Evolutionary conservation across 106 monocot species (phyloP).

Genomic region (Phalaenopsis equestris): DNA sequence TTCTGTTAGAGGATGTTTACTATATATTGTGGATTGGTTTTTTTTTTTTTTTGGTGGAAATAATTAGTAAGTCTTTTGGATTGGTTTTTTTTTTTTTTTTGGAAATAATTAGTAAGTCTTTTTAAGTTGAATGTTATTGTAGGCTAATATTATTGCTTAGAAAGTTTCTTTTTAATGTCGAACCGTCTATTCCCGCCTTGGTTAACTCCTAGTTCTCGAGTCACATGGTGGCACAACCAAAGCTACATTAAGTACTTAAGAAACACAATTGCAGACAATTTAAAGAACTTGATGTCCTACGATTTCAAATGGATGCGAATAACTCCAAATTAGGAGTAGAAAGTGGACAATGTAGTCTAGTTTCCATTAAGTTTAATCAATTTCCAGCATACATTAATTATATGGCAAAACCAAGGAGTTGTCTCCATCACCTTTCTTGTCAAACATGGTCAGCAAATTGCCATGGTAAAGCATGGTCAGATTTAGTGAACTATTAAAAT

Average conservation of each 20-base stretch:
- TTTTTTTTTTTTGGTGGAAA: no score
- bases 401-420: neutral
- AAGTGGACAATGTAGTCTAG: neutral
- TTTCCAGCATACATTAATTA: neutral
- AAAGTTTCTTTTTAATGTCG: no score
- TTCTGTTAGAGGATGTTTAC: no score
- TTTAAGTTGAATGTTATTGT: no score
- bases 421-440: neutral
- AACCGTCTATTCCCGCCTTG: no score
- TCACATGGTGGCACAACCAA: neutral
- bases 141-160: no score
- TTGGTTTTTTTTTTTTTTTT: no score
- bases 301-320: neutral
- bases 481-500: neutral
- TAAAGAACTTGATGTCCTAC: neutral
- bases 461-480: neutral
- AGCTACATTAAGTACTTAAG: neutral
- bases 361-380: neutral
- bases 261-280: neutral
- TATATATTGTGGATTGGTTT: no score
- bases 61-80: no score
- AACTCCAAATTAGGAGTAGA: neutral
- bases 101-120: no score
- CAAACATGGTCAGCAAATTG: neutral
- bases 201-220: no score